Evolutionary conservation across 2,329 filamentous ascomycete genomes (phyloP).

Genomic region (Byssochlamys sp.): DNA sequence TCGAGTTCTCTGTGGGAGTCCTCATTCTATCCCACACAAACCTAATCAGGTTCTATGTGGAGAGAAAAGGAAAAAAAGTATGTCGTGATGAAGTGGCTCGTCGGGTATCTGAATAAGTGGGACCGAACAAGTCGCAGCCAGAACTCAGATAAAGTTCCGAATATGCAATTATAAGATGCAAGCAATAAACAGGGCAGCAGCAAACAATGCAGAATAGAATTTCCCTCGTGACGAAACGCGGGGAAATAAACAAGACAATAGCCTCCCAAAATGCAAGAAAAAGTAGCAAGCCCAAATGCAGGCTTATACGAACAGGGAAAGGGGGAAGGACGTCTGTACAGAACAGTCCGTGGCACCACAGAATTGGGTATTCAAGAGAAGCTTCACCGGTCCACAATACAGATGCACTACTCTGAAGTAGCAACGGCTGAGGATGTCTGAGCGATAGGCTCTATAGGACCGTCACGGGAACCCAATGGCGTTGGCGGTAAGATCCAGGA

Average conservation of each 20-base stretch:
- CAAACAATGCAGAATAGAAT: background rate
- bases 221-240: background rate
- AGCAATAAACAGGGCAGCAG: background rate
- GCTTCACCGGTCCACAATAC: background rate
- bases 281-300: background rate
- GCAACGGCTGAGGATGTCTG: background rate
- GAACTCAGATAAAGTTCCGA: background rate
- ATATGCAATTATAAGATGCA: background rate
- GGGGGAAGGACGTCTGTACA: background rate
- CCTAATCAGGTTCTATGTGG: conserved; percentile 1
- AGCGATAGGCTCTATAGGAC: background rate
- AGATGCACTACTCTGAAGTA: background rate
- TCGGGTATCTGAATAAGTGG: background rate
- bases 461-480: conserved; percentile 8
- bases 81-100: background rate
- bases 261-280: background rate
- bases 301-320: background rate
- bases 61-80: background rate
- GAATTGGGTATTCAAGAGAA: background rate
- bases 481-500: conserved; percentile 4
- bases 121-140: background rate
- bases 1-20: conserved; percentile 5
- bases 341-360: background rate
- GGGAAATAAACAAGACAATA: background rate
- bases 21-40: conserved; percentile 10